Base-by-base conservation (phyloP, 257 asterid genomes). In the Sherardia arvensis region DNA sequence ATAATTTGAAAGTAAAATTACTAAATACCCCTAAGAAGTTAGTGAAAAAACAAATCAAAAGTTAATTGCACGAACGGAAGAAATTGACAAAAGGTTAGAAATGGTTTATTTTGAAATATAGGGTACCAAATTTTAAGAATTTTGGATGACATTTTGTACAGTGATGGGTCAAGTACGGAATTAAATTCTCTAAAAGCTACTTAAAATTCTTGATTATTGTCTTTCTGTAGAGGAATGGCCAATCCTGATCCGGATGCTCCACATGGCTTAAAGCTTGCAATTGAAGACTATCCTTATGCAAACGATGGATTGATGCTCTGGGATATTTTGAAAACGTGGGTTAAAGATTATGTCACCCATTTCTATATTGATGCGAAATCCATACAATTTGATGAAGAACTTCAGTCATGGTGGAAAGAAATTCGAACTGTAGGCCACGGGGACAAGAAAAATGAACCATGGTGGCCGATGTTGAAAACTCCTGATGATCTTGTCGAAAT, bases 341-440 rank as follows among this genome's bases (percentile, higher is more conserved):
- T 88, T 9, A 49, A 85, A 1, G 84, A 81, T 70, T 88, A 81
- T 62, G 96, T 88, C 15, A 68, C 54, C 0, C 75, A 77, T 68
- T 84, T 73, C 77, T 91, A 86, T 57, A 79, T 79, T 1, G 78
- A 80, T 30, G 18, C 73, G 0, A 65, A 40, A 57, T 62, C 67
- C 8, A 47, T 91, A 7, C 30, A 66, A n/a, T 81, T 80, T 0
- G 96, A 88, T 36, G 8, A 61, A 11, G 98, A 91, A 73, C 84
- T 91, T 53, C 87, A 83, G 67, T 76, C 80, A 18, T 91, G 95
- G 96, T 88, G 96, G 98, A 71, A 77, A 5, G 96, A 88, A 65
- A 77, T 91, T 1, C 74, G 66, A 68, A 84, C 84, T 34, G 75
- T 70, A 0, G 96, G 98, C 1, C 94, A 91, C 5, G 87, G 66